A percentile compares a stretch with the other conserved stretches of the same genome.
These are phyloP conservation scores for Pythium coloratum DNA, from an alignment of 352 stramenopile genomes.

Conservation along the genomic window DNA sequence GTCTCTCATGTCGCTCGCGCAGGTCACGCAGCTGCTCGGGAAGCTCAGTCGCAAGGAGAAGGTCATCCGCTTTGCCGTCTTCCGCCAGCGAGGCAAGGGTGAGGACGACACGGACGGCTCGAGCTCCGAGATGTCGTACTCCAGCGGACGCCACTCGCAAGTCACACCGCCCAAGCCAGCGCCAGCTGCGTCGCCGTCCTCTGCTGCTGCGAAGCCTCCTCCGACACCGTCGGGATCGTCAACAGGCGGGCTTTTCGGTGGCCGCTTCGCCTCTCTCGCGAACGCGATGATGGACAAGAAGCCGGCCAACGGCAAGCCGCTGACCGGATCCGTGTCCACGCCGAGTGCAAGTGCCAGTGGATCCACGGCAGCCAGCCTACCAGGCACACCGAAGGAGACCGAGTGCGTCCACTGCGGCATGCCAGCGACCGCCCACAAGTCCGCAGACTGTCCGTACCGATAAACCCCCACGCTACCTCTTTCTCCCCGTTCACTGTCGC, in stretches of 20 bases:
- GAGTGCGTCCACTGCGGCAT: constrained; percentile 53
- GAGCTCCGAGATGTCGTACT: constrained; percentile 41
- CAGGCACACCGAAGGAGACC: constrained; percentile 29
- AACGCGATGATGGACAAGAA: constrained; percentile 58
- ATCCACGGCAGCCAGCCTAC: constrained; percentile 27
- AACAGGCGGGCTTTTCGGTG: constrained; percentile 37
- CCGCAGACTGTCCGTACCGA: constrained; percentile 52
- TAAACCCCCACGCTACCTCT: constrained; percentile 20
- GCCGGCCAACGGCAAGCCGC: constrained; percentile 25
- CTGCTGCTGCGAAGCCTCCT: constrained; percentile 31
- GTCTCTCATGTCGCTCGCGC: constrained; percentile 71
- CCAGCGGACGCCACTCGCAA: constrained; percentile 28
- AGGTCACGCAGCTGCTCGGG: constrained; percentile 67
- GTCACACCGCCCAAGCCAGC: constrained; percentile 33
- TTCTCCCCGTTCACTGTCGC: too few relatives aligned
- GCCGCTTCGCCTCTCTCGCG: constrained; percentile 64
- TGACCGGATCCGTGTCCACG: constrained; percentile 12
- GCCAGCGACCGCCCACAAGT: constrained; percentile 42
- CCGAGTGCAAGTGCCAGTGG: constrained; percentile 27
- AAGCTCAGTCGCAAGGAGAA: constrained; percentile 80
- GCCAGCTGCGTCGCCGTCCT: not conserved
- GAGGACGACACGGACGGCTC: constrained; percentile 44
- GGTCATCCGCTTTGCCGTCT: constrained; percentile 77
- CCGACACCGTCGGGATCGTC: constrained; percentile 29
- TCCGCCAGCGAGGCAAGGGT: constrained; percentile 41